These are phyloP conservation scores for Arachnopeziza araneosa DNA, from an alignment of 2,329 filamentous ascomycete species.

Conservation along the genomic window DNA sequence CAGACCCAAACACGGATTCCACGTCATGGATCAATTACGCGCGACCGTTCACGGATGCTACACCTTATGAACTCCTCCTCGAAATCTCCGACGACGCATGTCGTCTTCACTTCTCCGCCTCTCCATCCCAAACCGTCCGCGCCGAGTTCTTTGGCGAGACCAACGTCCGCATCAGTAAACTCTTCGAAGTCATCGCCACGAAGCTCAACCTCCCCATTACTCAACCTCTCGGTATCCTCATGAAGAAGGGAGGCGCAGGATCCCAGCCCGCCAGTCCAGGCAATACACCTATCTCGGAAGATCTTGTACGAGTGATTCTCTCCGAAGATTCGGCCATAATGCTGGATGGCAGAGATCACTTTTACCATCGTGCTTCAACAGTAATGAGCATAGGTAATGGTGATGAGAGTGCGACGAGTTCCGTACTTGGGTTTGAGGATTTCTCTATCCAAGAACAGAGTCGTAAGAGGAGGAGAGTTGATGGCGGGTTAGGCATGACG, in stretches of 20 bases:
- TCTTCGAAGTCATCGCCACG: constrained; percentile 55
- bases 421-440: constrained; percentile 1
- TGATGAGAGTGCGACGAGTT: constrained; percentile 9
- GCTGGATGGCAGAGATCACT: constrained; percentile 50
- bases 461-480: constrained; percentile 15
- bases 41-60: constrained; percentile 78
- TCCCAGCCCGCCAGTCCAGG: constrained; percentile 61
- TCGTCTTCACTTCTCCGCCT: not conserved
- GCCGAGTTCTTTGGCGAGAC: constrained; percentile 70
- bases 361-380: not conserved
- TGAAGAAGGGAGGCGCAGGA: constrained; percentile 56
- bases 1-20: constrained; percentile 13
- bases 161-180: constrained; percentile 61
- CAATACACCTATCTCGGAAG: constrained; percentile 64
- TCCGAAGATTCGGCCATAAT: constrained; percentile 48
- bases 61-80: constrained; percentile 66
- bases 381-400: constrained; percentile 4
- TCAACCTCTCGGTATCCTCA: constrained; percentile 59
- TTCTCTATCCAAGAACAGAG: not conserved
- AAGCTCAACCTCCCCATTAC: constrained; percentile 66
- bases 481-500: constrained; percentile 13
- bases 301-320: constrained; percentile 31
- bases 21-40: constrained; percentile 65
- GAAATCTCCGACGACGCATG: constrained; percentile 63
- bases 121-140: constrained; percentile 37